A percentile compares a stretch with the other conserved stretches of the same genome.
Evolutionary conservation across 805 yeast genomes (phyloP).

Genomic region (baker's yeast (Saccharomyces cerevisiae)): DNA sequence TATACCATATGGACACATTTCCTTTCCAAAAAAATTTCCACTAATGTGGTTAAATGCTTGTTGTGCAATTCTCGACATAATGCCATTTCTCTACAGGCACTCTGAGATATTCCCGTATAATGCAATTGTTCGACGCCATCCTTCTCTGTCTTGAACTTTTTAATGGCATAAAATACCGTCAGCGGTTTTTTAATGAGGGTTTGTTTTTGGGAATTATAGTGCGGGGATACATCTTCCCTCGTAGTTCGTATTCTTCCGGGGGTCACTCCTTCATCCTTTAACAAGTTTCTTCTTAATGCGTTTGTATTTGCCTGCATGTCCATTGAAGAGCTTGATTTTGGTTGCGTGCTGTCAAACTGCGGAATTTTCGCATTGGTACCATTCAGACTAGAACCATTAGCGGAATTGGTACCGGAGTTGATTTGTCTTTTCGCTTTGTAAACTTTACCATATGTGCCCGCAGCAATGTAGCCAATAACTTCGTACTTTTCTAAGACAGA

Average conservation of each 20-base stretch:
- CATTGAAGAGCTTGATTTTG: background rate
- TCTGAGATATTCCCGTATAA: constrained; percentile 91
- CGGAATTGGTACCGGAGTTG: constrained; percentile 3
- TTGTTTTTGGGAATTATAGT: background rate
- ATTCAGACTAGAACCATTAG: constrained; percentile 1
- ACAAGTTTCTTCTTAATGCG: background rate
- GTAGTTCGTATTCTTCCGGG: background rate
- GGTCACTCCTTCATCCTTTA: background rate
- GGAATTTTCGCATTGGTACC: constrained; percentile 12
- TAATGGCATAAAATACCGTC: constrained; percentile 58
- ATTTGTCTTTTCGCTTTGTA: constrained; percentile 65
- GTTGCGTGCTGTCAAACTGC: background rate
- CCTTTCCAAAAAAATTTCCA: constrained; percentile 78
- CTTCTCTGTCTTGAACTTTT: constrained; percentile 89
- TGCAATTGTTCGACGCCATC: constrained; percentile 77
- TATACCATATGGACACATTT: constrained; percentile 90
- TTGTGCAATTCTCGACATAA: constrained; percentile 81
- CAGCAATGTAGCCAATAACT: constrained; percentile 91
- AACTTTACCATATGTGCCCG: constrained; percentile 97
- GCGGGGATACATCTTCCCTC: background rate
- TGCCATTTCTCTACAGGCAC: constrained; percentile 95
- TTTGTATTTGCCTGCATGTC: background rate
- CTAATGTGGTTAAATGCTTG: constrained; percentile 67
- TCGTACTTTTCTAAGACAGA: constrained; percentile 81
- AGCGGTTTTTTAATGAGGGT: constrained; percentile 4